Evolutionary conservation across 1,139 yeast genomes (phyloP).

Genomic region (Spathaspora jeffriesii): DNA sequence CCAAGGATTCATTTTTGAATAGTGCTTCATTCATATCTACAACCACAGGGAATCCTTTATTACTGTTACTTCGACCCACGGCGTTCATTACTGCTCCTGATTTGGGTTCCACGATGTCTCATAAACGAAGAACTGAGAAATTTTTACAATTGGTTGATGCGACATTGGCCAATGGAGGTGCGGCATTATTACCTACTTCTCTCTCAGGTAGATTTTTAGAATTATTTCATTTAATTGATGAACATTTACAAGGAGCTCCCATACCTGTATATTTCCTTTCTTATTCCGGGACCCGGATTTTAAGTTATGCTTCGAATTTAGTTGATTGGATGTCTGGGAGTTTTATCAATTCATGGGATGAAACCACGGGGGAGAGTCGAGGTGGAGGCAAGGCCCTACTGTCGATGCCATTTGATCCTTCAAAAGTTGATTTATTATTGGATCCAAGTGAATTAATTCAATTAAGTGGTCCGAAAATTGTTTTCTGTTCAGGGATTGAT

Average conservation of each 20-base stretch:
- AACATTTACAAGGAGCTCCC: slow-evolving; percentile 54
- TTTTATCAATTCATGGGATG: slow-evolving; percentile 81
- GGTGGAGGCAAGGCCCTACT: slow-evolving; percentile 12
- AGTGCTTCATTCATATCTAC: slow-evolving; percentile 68
- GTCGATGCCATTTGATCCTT: slow-evolving; percentile 71
- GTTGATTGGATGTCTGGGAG: slow-evolving; percentile 94
- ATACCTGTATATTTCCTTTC: slow-evolving; percentile 76
- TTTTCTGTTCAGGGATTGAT: slow-evolving; percentile 78
- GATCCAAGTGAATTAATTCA: slow-evolving; percentile 58
- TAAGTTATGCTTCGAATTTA: slow-evolving; percentile 85
- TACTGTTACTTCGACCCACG: slow-evolving; percentile 75
- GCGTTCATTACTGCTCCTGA: slow-evolving; percentile 79
- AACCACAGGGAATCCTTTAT: slow-evolving; percentile 52
- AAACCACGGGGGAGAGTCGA: slow-evolving; percentile 23
- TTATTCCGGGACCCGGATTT: slow-evolving; percentile 75
- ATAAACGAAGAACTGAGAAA: slow-evolving; percentile 64
- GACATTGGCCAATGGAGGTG: slow-evolving; percentile 69
- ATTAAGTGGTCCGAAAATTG: slow-evolving; percentile 73
- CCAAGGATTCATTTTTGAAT: slow-evolving; percentile 81
- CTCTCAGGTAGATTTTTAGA: slow-evolving; percentile 86
- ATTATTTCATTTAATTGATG: slow-evolving; percentile 68
- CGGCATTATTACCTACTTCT: slow-evolving; percentile 81
- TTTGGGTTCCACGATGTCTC: slow-evolving; percentile 66
- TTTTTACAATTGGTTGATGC: slow-evolving; percentile 65
- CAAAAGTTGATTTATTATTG: slow-evolving; percentile 56